Conservation (phyloP, 2,329 filamentous ascomycete species). For the Colletotrichum sp. region DNA sequence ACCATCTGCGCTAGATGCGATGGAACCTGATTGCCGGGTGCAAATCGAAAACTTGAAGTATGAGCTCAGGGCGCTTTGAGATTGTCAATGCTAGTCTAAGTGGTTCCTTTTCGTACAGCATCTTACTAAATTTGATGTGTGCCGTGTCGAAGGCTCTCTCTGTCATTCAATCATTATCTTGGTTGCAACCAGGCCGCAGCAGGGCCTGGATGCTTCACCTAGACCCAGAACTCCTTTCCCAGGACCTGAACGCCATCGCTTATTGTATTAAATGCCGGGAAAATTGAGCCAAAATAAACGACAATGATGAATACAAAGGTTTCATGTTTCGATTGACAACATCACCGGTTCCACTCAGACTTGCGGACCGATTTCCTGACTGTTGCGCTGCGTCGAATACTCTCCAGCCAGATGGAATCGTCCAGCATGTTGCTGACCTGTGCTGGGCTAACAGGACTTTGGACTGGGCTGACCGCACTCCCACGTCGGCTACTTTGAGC, state of each 20-base stretch:
- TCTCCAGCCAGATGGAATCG: constrained; percentile 92
- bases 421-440: constrained; percentile 86
- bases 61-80: not conserved
- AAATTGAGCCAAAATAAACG: not conserved
- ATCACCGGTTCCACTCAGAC: constrained; percentile 12
- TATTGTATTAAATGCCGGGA: not conserved
- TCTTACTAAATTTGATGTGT: not conserved
- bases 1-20: not conserved
- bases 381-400: constrained; percentile 87
- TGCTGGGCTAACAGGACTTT: constrained; percentile 68
- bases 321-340: not conserved
- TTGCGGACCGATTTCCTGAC: constrained; percentile 48
- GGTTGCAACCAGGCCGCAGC: not conserved
- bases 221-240: not conserved
- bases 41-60: not conserved
- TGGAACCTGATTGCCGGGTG: not conserved
- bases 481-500: constrained; percentile 62
- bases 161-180: not conserved
- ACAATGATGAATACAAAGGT: not conserved
- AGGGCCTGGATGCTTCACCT: not conserved
- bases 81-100: not conserved
- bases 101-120: not conserved
- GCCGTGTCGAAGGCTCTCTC: not conserved
- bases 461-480: constrained; percentile 74
- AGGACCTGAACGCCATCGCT: constrained; percentile 15